phyloP scores from a whole-genome alignment of 1,284 basidiomycete genomes.

The Pyrrhoderma noxium region DNA sequence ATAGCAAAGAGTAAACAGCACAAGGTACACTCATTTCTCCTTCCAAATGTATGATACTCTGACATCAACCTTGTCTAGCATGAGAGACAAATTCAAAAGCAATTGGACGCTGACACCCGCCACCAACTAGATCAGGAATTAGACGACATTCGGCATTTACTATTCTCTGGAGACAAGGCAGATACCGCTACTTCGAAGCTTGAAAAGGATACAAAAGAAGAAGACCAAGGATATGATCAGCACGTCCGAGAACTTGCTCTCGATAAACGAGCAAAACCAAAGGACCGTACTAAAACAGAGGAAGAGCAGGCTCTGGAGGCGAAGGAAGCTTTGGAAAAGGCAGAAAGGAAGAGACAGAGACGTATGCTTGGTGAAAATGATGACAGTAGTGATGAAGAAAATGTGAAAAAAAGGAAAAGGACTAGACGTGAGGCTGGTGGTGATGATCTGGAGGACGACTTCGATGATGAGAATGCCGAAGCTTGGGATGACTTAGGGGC shows the following conservation, averaged over 20 bases:
- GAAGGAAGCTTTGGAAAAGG: conserved; percentile 80
- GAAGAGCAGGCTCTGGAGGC: conserved; percentile 89
- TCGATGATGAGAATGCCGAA: conserved; percentile 45
- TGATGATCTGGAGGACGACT: conserved; percentile 95
- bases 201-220: conserved; percentile 32
- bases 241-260: conserved; percentile 90
- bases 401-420: conserved; percentile 32
- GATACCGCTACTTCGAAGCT: conserved; percentile 16
- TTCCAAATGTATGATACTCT: background rate
- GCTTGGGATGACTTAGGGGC: conserved; percentile 41
- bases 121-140: conserved; percentile 88
- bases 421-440: conserved; percentile 46
- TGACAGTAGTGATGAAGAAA: conserved; percentile 50
- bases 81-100: conserved; percentile 81
- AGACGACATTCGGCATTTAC: conserved; percentile 72
- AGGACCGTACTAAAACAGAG: conserved; percentile 94
- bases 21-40: conserved; percentile 49
- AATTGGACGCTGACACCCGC: conserved; percentile 81
- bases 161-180: conserved; percentile 28
- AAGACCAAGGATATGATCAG: conserved; percentile 74
- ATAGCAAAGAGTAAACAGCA: conserved; percentile 96
- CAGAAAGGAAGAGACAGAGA: conserved; percentile 72
- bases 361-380: conserved; percentile 85
- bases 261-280: conserved; percentile 90
- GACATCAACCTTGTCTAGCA: conserved; percentile 39